Evolutionary conservation across 139 green algal genomes (phyloP).

Genomic region (Tetradesmus obliquus): DNA sequence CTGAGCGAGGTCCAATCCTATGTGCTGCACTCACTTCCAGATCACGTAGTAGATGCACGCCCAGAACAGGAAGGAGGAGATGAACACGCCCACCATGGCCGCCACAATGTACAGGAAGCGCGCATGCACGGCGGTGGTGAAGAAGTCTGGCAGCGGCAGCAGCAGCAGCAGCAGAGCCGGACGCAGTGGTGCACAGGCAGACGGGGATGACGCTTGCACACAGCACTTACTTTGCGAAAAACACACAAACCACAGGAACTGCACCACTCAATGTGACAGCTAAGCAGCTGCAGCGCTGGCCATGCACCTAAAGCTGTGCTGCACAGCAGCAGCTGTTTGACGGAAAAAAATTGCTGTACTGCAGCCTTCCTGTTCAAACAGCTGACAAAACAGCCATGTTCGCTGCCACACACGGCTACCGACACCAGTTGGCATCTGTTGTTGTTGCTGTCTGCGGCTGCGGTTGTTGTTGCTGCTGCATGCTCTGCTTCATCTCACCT

Average conservation of each 20-base stretch:
- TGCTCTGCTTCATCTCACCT: constrained; percentile 21
- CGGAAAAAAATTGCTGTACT: neutral
- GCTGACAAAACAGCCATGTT: neutral
- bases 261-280: no score
- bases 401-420: neutral
- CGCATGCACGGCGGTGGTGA: constrained; percentile 71
- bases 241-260: no score
- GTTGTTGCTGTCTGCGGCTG: neutral
- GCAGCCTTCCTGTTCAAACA: neutral
- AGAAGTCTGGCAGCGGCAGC: constrained; percentile 69
- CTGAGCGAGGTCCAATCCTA: neutral
- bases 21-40: constrained; percentile 52
- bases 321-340: neutral
- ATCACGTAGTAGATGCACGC: constrained; percentile 46
- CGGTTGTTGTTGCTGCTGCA: neutral
- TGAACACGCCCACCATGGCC: constrained; percentile 51
- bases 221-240: no score
- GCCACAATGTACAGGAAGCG: constrained; percentile 54
- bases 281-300: neutral
- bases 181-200: neutral
- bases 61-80: constrained; percentile 61
- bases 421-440: neutral
- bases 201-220: no score
- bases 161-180: constrained; percentile 5
- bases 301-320: neutral